Base-by-base conservation (phyloP, 768 basidiomycete genomes). In the Trametes punicea region DNA sequence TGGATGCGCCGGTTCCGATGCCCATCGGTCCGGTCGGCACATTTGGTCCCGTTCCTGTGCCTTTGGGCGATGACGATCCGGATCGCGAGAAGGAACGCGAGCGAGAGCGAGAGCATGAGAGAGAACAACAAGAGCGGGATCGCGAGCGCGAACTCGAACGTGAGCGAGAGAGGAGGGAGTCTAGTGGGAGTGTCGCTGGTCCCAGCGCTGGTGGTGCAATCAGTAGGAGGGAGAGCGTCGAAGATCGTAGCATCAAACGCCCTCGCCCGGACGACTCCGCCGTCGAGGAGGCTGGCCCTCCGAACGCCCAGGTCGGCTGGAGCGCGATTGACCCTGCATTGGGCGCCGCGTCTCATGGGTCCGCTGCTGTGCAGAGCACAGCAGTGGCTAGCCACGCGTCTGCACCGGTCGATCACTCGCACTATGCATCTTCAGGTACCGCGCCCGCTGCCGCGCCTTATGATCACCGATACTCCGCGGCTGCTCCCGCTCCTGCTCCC, bases 271-370 rank as follows among this genome's bases (percentile, higher is more conserved):
- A 71, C 34, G 71, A 72, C 16, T 56, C 62, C 10, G 67, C 62
- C 8, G 58, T 64, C 11, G 64, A 64, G n/a, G 61, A 64, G n/a
- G 50, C 61, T 23, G 41, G 59, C 3, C 56, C 59, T 6, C 55
- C 64, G 4, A 49, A 46, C 26, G 49, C 56, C 13, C 53, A 48
- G 13, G 55, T 56, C 4, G 52, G 46, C 13, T 65, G 64, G 64
- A 49, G 52, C 10, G 26, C 56, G 15, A 62, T 71, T 4, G 73
- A 74, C 47, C 71, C 75, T 21, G 52, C 65, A 9, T 49, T 73
- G 41, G 70, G 69, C 8, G 57, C 56, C 16, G 58, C 64, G 9
- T 49, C 59, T 15, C 61, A 55, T 36, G n/a, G 48, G 7, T 40
- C 57, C 2, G 53, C 53, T 9, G 44, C 53, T 9, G 47, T 57